Percentiles rank a stretch among this genome's conserved stretches.
Evolutionary conservation across 2,329 filamentous ascomycete genomes (phyloP).

Genomic region (Didymella exigua): DNA sequence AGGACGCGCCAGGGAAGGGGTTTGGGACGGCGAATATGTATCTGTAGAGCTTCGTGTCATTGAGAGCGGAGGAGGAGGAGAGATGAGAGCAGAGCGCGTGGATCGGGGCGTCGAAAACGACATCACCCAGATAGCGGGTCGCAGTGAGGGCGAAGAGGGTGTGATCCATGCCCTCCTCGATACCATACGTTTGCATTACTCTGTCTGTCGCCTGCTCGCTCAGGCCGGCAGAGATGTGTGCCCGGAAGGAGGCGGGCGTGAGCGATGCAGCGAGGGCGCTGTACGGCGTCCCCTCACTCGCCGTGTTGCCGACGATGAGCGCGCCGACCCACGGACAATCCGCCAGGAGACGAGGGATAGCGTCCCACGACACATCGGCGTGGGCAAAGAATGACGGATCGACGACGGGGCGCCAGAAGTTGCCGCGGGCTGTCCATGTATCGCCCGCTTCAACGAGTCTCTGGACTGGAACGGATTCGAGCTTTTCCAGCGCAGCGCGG

Average conservation of each 20-base stretch:
- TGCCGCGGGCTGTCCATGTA: no score
- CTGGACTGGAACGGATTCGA: slow-evolving; percentile 16
- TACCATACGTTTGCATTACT: no score
- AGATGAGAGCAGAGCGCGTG: slow-evolving; percentile 22
- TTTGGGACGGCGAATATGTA: slow-evolving; percentile 39
- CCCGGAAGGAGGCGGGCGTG: slow-evolving; percentile 30
- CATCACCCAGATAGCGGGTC: slow-evolving; percentile 51
- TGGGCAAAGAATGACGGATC: no score
- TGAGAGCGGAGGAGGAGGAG: slow-evolving; percentile 18
- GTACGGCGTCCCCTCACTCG: slow-evolving; percentile 51
- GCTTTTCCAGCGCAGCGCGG: slow-evolving; percentile 11
- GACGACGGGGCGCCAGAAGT: no score
- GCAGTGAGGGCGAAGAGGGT: slow-evolving; percentile 48
- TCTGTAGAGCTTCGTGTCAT: slow-evolving; percentile 30
- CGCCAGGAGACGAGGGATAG: slow-evolving; percentile 19
- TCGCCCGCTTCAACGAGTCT: slow-evolving; percentile 24
- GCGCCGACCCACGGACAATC: slow-evolving; percentile 50
- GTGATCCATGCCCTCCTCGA: slow-evolving; percentile 39
- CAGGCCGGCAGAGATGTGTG: no score
- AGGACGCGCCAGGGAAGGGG: slow-evolving; percentile 27
- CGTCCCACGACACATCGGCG: slow-evolving; percentile 33
- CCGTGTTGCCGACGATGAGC: slow-evolving; percentile 53
- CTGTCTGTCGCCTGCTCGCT: no score
- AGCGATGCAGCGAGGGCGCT: background rate
- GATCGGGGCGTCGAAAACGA: slow-evolving; percentile 49